A percentile compares a stretch with the other conserved stretches of the same genome.
Conservation (phyloP, 805 yeast genomes). For the Wickerhamiella spandovensis region DNA sequence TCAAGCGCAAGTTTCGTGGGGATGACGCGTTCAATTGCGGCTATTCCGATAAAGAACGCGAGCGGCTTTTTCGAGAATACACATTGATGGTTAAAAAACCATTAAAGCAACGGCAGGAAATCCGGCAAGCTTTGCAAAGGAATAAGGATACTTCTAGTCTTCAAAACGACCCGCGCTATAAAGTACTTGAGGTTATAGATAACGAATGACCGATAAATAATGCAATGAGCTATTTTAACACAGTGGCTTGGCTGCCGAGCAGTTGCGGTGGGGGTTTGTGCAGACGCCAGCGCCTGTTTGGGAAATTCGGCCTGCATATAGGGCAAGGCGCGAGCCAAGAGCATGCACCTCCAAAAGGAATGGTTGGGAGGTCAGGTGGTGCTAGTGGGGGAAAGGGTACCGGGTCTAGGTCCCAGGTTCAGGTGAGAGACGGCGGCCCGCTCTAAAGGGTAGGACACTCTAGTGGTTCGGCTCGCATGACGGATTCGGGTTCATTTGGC, state of each 20-base stretch:
- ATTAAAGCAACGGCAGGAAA: not conserved
- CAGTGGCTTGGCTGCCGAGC: not conserved
- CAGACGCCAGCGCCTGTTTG: not conserved
- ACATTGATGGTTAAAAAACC: not conserved
- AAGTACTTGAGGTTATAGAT: not conserved
- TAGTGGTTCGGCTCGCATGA: not conserved
- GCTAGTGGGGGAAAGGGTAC: too few species aligned
- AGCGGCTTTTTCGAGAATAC: slow-evolving; percentile 28
- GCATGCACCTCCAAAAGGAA: not conserved
- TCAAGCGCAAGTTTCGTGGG: slow-evolving; percentile 26
- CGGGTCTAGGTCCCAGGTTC: too few species aligned
- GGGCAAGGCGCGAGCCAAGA: not conserved
- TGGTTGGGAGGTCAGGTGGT: not conserved
- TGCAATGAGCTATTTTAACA: not conserved
- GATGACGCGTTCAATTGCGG: slow-evolving; percentile 19
- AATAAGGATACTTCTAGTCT: not conserved
- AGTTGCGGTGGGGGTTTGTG: too few species aligned
- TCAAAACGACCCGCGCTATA: not conserved
- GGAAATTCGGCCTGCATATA: not conserved
- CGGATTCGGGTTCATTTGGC: not conserved
- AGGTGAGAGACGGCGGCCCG: too few species aligned
- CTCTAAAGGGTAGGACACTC: not conserved
- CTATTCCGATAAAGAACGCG: slow-evolving; percentile 27
- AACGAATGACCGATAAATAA: not conserved
- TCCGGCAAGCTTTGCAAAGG: not conserved